Conservation (phyloP, 139 green algal genomes). For the Penium margaritaceum region DNA sequence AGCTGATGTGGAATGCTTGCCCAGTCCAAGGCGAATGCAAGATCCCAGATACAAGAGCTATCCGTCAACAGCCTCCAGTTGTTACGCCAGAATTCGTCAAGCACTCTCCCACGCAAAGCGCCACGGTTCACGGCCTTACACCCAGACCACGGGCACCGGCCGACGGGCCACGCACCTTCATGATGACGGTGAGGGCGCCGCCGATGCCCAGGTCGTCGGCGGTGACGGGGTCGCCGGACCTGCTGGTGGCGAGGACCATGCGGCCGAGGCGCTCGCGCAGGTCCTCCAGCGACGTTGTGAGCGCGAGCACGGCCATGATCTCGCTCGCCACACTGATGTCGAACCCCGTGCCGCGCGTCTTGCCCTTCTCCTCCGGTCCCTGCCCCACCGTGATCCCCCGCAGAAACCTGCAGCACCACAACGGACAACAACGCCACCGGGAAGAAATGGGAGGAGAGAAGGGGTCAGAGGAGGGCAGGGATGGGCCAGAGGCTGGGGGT, state of each 20-base stretch:
- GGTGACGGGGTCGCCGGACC: conserved; percentile 71
- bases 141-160: too few species aligned
- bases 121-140: too few species aligned
- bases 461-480: not conserved
- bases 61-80: too few species aligned
- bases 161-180: too few species aligned
- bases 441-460: not conserved
- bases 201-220: conserved; percentile 89
- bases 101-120: too few species aligned
- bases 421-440: too few species aligned
- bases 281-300: conserved; percentile 73
- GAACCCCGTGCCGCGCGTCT: conserved; percentile 69
- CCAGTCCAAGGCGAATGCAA: too few species aligned
- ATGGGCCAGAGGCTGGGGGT: not conserved
- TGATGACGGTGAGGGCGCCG: conserved; percentile 89
- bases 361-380: conserved; percentile 57
- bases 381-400: conserved; percentile 69
- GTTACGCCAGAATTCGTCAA: too few species aligned
- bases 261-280: conserved; percentile 74
- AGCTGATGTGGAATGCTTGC: too few species aligned
- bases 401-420: conserved; percentile 34
- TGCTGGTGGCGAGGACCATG: conserved; percentile 78
- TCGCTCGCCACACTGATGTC: conserved; percentile 84
- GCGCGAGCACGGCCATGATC: conserved; percentile 89
- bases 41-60: too few species aligned